Evolutionary conservation across 179 eudicot genomes (phyloP).

Genomic region (Beta lomatogona): DNA sequence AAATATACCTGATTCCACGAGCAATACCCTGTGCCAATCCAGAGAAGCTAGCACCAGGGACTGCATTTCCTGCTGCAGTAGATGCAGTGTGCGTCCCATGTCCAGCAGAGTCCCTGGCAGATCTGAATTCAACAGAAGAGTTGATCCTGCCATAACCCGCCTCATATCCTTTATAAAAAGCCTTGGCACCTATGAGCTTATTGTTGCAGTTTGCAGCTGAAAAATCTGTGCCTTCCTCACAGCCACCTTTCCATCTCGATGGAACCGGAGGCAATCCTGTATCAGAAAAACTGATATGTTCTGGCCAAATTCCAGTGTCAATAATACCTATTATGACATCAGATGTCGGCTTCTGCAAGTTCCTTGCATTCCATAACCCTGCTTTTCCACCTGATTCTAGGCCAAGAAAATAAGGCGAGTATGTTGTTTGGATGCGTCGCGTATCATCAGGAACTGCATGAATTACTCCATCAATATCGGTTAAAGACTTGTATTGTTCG

Average conservation of each 20-base stretch:
- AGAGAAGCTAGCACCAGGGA: slow-evolving; percentile 47
- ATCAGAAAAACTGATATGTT: slow-evolving; percentile 54
- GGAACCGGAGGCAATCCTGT: slow-evolving; percentile 48
- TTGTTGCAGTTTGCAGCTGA: slow-evolving; percentile 45
- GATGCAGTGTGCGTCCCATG: slow-evolving; percentile 84
- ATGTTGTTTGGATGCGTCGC: slow-evolving; percentile 56
- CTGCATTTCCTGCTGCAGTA: slow-evolving; percentile 58
- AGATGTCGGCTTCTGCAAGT: slow-evolving; percentile 32
- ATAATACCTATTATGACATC: slow-evolving; percentile 61
- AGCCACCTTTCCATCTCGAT: slow-evolving; percentile 58
- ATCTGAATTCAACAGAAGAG: slow-evolving; percentile 43
- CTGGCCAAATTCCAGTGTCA: slow-evolving; percentile 80
- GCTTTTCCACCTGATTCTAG: slow-evolving; percentile 36
- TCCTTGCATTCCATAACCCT: slow-evolving; percentile 54
- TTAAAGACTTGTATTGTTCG: slow-evolving; percentile 34
- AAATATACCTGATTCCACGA: slow-evolving; percentile 49
- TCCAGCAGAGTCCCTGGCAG: slow-evolving; percentile 59
- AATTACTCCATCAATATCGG: slow-evolving; percentile 43
- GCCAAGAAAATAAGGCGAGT: slow-evolving; percentile 59
- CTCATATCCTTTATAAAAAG: slow-evolving; percentile 59
- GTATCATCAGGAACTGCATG: slow-evolving; percentile 45
- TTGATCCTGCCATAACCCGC: slow-evolving; percentile 48
- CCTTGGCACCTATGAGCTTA: slow-evolving; percentile 60
- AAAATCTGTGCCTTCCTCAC: slow-evolving; percentile 53
- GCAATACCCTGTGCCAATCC: slow-evolving; percentile 62